Evolutionary conservation across 768 basidiomycete genomes (phyloP).

Genomic region (Tricholoma flavovirens): DNA sequence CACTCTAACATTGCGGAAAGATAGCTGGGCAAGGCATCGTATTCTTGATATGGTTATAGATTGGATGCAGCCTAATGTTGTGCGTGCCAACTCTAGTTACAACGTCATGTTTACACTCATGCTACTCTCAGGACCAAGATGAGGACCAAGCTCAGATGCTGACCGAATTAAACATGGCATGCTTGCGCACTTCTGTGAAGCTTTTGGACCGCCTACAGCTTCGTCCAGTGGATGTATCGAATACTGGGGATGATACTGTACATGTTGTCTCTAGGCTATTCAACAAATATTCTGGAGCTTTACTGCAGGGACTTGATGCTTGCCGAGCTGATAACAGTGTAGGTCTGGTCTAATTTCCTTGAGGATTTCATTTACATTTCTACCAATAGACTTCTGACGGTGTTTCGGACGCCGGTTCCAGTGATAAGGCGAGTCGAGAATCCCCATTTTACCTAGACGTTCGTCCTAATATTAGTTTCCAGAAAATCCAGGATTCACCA

Average conservation of each 20-base stretch:
- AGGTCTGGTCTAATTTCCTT: constrained; percentile 9
- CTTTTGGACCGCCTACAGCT: constrained; percentile 73
- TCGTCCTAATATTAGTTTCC: neutral
- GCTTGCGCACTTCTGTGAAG: constrained; percentile 68
- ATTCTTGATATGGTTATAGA: constrained; percentile 74
- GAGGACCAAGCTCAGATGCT: constrained; percentile 33
- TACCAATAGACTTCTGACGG: constrained; percentile 39
- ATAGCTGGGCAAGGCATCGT: constrained; percentile 58
- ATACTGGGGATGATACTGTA: constrained; percentile 55
- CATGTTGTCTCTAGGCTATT: constrained; percentile 76
- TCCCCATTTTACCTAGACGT: neutral
- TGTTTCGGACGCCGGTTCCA: constrained; percentile 44
- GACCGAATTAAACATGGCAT: constrained; percentile 67
- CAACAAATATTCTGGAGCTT: constrained; percentile 64
- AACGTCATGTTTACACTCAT: neutral
- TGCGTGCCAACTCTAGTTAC: constrained; percentile 24
- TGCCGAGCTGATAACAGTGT: constrained; percentile 45
- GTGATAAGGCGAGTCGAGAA: constrained; percentile 33
- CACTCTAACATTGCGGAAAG: constrained; percentile 58
- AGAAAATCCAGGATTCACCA: constrained; percentile 41
- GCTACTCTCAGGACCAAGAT: constrained; percentile 27
- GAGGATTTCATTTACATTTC: constrained; percentile 4
- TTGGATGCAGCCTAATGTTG: constrained; percentile 60
- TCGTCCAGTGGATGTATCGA: constrained; percentile 43
- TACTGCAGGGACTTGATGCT: constrained; percentile 56